Percentiles rank a stretch among this genome's conserved stretches.
These are phyloP conservation scores for Licmophora abbreviata DNA, from an alignment of 108 stramenopile species.

Conservation along the genomic window DNA sequence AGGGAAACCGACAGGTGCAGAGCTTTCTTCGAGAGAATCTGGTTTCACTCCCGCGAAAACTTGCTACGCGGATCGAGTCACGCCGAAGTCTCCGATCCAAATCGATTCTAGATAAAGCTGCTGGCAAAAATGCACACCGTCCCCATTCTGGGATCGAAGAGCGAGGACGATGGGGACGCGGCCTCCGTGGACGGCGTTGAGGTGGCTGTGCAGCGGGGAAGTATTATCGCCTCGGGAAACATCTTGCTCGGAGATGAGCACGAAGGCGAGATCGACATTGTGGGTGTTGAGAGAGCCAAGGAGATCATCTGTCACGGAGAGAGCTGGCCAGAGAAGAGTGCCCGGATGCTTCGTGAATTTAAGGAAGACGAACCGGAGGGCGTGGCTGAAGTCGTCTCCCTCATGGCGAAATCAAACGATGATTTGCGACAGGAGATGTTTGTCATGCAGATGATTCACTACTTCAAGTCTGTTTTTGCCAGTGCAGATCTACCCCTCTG, in stretches of 20 bases:
- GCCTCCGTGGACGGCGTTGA: slow-evolving; percentile 24
- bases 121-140: slow-evolving; percentile 23
- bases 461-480: slow-evolving; percentile 90
- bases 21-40: slow-evolving; percentile 45
- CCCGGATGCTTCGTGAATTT: slow-evolving; percentile 58
- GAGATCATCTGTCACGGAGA: slow-evolving; percentile 65
- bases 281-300: slow-evolving; percentile 59
- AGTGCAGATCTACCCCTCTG: slow-evolving; percentile 80
- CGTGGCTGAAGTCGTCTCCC: slow-evolving; percentile 49
- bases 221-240: slow-evolving; percentile 42
- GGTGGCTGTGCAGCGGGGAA: slow-evolving; percentile 46
- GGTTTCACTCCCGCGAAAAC: slow-evolving; percentile 48
- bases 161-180: too few relatives aligned
- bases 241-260: slow-evolving; percentile 35
- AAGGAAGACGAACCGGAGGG: slow-evolving; percentile 20
- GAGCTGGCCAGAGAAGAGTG: slow-evolving; percentile 78
- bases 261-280: slow-evolving; percentile 57
- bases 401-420: slow-evolving; percentile 97
- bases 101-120: slow-evolving; percentile 28
- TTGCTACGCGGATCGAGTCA: slow-evolving; percentile 40
- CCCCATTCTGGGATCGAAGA: too few relatives aligned
- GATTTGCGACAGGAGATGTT: slow-evolving; percentile 97
- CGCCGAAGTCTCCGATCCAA: slow-evolving; percentile 19
- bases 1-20: slow-evolving; percentile 29
- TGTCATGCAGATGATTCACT: slow-evolving; percentile 96